Evolutionary conservation across 768 basidiomycete genomes (phyloP), one percentile per base, ranked within the genome.

Genomic region (Naematelia encephala): DNA sequence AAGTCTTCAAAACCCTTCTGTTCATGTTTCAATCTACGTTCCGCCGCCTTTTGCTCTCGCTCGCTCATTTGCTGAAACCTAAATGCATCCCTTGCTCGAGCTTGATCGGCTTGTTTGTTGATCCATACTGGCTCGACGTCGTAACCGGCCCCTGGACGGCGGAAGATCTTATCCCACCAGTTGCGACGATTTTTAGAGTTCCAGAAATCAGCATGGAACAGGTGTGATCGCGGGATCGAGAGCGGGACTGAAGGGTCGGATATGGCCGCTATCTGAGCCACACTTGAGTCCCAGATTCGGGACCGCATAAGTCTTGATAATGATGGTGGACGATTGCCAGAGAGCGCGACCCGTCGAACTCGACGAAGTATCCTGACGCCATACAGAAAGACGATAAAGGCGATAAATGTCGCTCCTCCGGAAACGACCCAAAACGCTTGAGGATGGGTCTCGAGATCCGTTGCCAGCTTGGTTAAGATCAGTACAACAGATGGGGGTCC

Each of bases 391-490:
- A 89, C 84, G 39, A 86, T 60, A 26, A 84, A 68, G 2, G 87
- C 86, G 30, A 87, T 66, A 54, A 81, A 78, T 27, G 84, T 80
- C 8, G 89, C 85, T 14, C 81, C 70, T 22, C 80, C 81, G 16
- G 87, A 84, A 79, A 88, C 83, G 45, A 77, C 80, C 51, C 82
- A 82, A 76, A 93, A 93, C 3, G 88, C 91, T 69, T 85, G 86
- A 11, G 85, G 84, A 61, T 85, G 82, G 4, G 80, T 74, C 72
- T 94, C 91, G 62, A 91, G 70, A 68, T 87, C 84, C 64, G 85
- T 89, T 60, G 82, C 81, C 76, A 93, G 81, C 91, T 88, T 67
- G 2, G n/a, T 11, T n/a, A 14, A 3, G 5, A 14, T 50, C 43
- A 54, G 39, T 47, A 23, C 5, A 23, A 23, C 13, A 21, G 21